Evolutionary conservation across 2,329 filamentous ascomycete species (phyloP), one percentile per base, ranked within the genome.

Genomic region (Sphaerulina populicola): DNA sequence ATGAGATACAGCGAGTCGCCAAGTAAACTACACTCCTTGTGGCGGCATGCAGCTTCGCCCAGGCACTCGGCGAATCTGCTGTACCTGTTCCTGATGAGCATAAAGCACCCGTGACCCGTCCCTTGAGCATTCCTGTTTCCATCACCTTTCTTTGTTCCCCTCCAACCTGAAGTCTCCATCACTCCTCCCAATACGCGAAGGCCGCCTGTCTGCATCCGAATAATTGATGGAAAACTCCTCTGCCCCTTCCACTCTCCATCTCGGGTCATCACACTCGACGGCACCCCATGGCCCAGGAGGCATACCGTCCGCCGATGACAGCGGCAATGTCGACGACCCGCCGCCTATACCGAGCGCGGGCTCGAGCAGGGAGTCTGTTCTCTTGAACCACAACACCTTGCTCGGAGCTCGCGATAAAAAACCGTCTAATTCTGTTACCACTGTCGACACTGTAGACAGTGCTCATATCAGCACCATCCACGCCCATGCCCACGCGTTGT

Each of bases 341-440:
- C 60, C 60, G 35, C 60, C 61, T 60, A 61, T 62, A 62, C 60
- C 58, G 57, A 62, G 55, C 53, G 61, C 61, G 58, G 54, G 60
- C 60, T 62, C 61, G 60, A 53, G 52, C 49, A 55, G 45, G 50
- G 51, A 53, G 49, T 54, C 52, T 48, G 52, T 60, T 52, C 52
- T 57, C 47, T 40, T 62, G 58, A 63, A 55, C 57, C 55, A 55
- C 47, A 59, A 58, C 47, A 43, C 54, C 53, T 46, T 44, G 56
- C 57, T 49, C 57, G 61, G 55, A 60, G 56, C 61, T 59, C 60
- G 61, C 60, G 46, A 47, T 42, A 57, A 52, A 31, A 57, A 51
- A 49, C 47, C 51, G 33, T 53, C 49, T 41, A 48, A 45, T 41
- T 57, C 53, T 10, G 52, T 57, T 35, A 52, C 44, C 31, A 51